Base-by-base conservation (phyloP, 2,329 filamentous ascomycete species). In the Alternaria sp. region DNA sequence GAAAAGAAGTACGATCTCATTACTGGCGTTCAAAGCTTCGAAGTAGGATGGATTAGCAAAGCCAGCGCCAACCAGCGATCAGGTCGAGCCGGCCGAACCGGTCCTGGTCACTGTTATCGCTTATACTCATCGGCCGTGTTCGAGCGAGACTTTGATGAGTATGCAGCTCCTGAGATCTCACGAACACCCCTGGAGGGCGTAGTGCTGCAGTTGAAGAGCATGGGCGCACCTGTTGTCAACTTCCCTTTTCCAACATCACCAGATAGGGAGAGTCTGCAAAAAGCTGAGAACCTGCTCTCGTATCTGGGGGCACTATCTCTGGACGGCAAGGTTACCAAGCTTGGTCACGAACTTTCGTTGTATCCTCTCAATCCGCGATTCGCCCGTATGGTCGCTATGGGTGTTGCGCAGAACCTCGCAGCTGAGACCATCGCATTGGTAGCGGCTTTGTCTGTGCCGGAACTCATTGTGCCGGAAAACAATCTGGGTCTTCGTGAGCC, bases 231-330 rank as follows among this genome's bases (percentile, higher is more conserved):
- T 61, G 91, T 99, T 7, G 86, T 92, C 75, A 96, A 95, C 78
- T 99, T 99, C 76, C 95, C 96, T 0, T 99, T 98, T 76, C 95
- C 95, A 4, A 98, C 94, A 14, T 89, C 93, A 0, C 95, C 95
- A 2, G 90, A 93, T 69, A 86, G 89, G 14, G 84, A 88, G 54
- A 92, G 89, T 64, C 83, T 99, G 20, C 86, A 87, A 49, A 92
- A 91, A 73, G 93, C 95, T 0, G 95, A 99, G 80, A 93, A 90
- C 72, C 84, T 97, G 7, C 84, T 99, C 8, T 89, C 87, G 47
- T 96, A 97, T 75, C 85, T 99, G 4, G 92, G 92, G 0, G 95
- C 94, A 1, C 83, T 98, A 32, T 88, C 88, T 11, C 69, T 85
- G 0, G 84, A 86, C 9, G 92, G 93, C 0, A 87, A 90, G 69